Base-by-base conservation (phyloP, 2,329 filamentous ascomycete genomes). In the Fusarium decemcellulare region DNA sequence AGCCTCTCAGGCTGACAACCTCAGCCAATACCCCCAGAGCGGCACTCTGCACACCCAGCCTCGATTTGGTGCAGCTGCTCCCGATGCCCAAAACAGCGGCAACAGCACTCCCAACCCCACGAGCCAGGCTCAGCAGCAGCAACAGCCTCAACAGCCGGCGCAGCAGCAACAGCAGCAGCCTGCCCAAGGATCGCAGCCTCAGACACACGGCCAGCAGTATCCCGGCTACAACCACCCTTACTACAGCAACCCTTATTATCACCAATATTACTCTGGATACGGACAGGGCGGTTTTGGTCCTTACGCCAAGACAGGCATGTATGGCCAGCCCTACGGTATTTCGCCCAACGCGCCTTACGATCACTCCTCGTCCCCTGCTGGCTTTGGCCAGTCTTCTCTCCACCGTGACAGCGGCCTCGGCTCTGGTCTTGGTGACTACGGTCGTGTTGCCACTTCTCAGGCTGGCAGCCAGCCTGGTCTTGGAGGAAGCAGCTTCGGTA, bases 81-180 rank as follows among this genome's bases (percentile, higher is more conserved):
- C 86, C 64, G 94, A 97, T 59, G 87, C 88, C 66, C 93, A 94
- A 76, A 94, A 92, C 83, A 97, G 94, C 78, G 95, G 94, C 46
- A 92, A 96, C 79, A 95, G 92, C 75, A 98, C 95, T 3, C 95
- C 95, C 37, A 96, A 97, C 82, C 94, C 95, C 30, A 86, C 91
- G 42, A 82, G 83, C 11, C 87, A 88, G 76, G 82, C 81, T 48
- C 87, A 88, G 73, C 81, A 82, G 66, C 63, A 82, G 67, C 63
- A 79, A 58, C 82, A 83, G 36, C 83, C 84, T 64, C 82, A 81
- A 71, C 80, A 78, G 62, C 76, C 70, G n/a, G 86, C 89, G 32
- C 82, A 83, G 47, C 84, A 84, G 65, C 81, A 80, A 43, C 85
- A 83, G 70, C 81, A 83, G 72, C 80, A 77, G 61, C 80, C 77